phyloP scores from a whole-genome alignment of 306 rosid genomes.

The Prunus campanulata region DNA sequence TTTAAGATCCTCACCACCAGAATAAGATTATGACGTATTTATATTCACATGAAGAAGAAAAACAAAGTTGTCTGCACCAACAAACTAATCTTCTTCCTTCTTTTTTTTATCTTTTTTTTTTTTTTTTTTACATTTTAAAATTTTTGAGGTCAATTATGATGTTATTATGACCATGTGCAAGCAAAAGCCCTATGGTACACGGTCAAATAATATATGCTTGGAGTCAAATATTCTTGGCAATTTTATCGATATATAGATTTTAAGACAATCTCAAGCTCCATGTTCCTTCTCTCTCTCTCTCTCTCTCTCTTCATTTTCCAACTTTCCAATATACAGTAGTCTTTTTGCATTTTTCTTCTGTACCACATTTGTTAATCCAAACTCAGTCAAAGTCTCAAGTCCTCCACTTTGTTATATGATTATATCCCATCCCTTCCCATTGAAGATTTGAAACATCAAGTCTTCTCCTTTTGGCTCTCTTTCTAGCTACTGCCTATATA shows the following conservation, averaged over 20 bases:
- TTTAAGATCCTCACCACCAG: not conserved
- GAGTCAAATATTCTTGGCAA: not conserved
- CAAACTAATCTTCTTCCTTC: not conserved
- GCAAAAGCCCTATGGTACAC: not conserved
- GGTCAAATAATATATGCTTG: constrained; percentile 15
- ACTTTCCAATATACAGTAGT: not conserved
- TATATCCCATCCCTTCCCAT: not conserved
- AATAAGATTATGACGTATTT: not conserved
- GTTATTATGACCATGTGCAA: not conserved
- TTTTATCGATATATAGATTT: not conserved
- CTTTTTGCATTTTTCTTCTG: not conserved
- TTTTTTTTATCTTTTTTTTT: no score
- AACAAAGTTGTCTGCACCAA: not conserved
- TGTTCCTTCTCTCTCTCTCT: not conserved
- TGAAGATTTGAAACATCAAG: not conserved
- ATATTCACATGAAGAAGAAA: not conserved
- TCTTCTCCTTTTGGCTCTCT: not conserved
- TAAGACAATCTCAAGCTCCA: not conserved
- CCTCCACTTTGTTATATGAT: not conserved
- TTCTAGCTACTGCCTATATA: not conserved
- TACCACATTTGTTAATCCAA: not conserved
- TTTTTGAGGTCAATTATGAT: not conserved
- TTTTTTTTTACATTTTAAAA: no score
- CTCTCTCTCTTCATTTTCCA: not conserved
- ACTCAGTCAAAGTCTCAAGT: not conserved